Conservation (phyloP, 2,329 filamentous ascomycete species). For the Fusarium verrucosum region DNA sequence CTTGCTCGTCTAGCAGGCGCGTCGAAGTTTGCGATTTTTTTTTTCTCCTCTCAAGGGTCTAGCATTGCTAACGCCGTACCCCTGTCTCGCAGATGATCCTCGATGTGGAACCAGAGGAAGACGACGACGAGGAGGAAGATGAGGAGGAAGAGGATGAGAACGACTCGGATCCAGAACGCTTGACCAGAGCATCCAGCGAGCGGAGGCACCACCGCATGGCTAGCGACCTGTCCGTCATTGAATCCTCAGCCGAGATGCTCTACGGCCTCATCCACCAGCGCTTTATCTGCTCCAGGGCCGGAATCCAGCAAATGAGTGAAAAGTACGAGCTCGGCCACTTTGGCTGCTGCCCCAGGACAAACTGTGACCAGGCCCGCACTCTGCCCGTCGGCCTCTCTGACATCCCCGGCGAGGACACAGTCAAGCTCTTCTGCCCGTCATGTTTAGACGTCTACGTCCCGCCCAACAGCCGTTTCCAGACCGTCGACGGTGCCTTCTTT, state of each 20-base stretch:
- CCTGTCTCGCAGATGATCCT: slow-evolving; percentile 80
- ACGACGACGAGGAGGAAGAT: slow-evolving; percentile 85
- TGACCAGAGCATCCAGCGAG: slow-evolving; percentile 63
- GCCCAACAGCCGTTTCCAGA: slow-evolving; percentile 96
- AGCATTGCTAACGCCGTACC: slow-evolving; percentile 12
- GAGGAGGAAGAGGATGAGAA: slow-evolving; percentile 80
- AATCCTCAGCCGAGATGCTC: slow-evolving; percentile 96
- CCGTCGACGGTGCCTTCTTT: slow-evolving; percentile 97
- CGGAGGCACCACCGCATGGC: slow-evolving; percentile 85
- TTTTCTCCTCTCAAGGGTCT: neutral
- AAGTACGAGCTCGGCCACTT: slow-evolving; percentile 99
- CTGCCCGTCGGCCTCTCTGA: slow-evolving; percentile 94
- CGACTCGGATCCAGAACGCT: slow-evolving; percentile 69
- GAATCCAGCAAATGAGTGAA: slow-evolving; percentile 99
- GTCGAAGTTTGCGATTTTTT: neutral
- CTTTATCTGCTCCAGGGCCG: slow-evolving; percentile 95
- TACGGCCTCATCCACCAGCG: slow-evolving; percentile 98
- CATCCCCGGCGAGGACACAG: slow-evolving; percentile 94
- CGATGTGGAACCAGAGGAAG: slow-evolving; percentile 95
- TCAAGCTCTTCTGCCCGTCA: slow-evolving; percentile 97
- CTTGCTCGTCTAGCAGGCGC: slow-evolving; percentile 2
- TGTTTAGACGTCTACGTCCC: slow-evolving; percentile 98
- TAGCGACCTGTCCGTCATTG: slow-evolving; percentile 93
- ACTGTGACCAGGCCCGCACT: slow-evolving; percentile 89
- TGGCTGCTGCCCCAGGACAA: slow-evolving; percentile 91